Conservation (phyloP, 148 eudicot species). For the Tetragonia tetragonoides region DNA sequence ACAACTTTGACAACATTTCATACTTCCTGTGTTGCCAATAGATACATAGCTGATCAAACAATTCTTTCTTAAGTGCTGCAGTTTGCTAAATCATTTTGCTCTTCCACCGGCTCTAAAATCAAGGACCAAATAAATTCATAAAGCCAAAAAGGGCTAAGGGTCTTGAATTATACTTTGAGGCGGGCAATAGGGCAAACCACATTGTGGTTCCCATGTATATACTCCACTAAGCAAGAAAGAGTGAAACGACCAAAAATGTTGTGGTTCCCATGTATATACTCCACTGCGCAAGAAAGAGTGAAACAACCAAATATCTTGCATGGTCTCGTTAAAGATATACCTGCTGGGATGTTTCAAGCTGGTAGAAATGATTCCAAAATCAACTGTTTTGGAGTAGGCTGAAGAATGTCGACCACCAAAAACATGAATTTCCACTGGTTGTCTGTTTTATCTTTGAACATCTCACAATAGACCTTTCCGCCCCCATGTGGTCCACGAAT, state of each 20-base stretch:
- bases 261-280: neutral
- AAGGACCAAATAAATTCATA: neutral
- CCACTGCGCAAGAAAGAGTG: neutral
- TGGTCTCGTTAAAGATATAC: neutral
- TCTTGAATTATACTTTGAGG: neutral
- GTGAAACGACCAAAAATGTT: neutral
- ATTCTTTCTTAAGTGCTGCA: slow-evolving; percentile 4
- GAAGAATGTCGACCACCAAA: slow-evolving; percentile 56
- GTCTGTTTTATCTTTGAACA: slow-evolving; percentile 76
- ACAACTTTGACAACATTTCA: neutral
- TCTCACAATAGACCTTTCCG: slow-evolving; percentile 70
- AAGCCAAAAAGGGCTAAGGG: neutral
- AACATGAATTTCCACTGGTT: slow-evolving; percentile 71
- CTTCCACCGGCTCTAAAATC: slow-evolving; percentile 6
- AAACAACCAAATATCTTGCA: neutral
- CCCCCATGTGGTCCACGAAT: slow-evolving; percentile 80
- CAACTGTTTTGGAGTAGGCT: slow-evolving; percentile 54
- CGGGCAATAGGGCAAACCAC: neutral
- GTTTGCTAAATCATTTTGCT: slow-evolving; percentile 13
- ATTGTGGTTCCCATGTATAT: neutral
- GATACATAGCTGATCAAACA: neutral
- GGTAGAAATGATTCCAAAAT: slow-evolving; percentile 76
- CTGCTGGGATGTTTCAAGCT: slow-evolving; percentile 31
- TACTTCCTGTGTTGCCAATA: neutral
- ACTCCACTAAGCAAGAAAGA: neutral